Evolutionary conservation across 768 basidiomycete genomes (phyloP).

Genomic region (Termitomyces sp.): DNA sequence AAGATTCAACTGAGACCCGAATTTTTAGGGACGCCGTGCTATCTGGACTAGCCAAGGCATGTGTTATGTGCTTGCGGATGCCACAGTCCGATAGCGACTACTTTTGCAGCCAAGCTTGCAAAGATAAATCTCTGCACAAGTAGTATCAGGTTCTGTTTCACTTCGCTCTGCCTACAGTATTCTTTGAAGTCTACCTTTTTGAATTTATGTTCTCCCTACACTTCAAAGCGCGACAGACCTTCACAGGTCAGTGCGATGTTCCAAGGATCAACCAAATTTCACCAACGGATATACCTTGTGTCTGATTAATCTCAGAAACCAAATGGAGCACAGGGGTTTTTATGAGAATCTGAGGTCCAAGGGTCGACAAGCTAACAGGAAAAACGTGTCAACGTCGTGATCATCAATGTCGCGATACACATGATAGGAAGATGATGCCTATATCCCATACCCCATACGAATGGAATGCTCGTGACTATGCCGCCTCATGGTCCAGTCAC

Average conservation of each 20-base stretch:
- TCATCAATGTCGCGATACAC: too few species aligned
- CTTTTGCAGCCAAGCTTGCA: constrained; percentile 56
- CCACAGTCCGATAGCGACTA: constrained; percentile 59
- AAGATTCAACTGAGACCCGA: background rate
- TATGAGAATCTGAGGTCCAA: background rate
- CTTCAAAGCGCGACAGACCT: background rate
- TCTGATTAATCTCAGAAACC: too few species aligned
- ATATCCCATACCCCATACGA: too few species aligned
- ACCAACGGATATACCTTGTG: background rate
- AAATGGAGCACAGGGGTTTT: too few species aligned
- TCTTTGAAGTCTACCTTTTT: background rate
- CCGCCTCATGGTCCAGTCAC: too few species aligned
- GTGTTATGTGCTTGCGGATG: constrained; percentile 59
- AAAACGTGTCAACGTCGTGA: background rate
- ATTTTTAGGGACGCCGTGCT: constrained; percentile 51
- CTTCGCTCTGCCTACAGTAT: background rate
- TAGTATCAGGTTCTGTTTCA: background rate
- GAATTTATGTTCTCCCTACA: background rate
- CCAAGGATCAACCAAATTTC: background rate
- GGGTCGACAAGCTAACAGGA: background rate
- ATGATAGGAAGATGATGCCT: too few species aligned
- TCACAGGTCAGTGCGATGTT: background rate
- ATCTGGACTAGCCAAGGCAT: constrained; percentile 43
- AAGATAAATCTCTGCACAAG: constrained; percentile 58
- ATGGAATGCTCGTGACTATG: too few species aligned